A percentile compares a stretch with the other conserved stretches of the same genome.
phyloP scores from a whole-genome alignment of 208 protist genomes.

The Leptomonas pyrrhocoris region DNA sequence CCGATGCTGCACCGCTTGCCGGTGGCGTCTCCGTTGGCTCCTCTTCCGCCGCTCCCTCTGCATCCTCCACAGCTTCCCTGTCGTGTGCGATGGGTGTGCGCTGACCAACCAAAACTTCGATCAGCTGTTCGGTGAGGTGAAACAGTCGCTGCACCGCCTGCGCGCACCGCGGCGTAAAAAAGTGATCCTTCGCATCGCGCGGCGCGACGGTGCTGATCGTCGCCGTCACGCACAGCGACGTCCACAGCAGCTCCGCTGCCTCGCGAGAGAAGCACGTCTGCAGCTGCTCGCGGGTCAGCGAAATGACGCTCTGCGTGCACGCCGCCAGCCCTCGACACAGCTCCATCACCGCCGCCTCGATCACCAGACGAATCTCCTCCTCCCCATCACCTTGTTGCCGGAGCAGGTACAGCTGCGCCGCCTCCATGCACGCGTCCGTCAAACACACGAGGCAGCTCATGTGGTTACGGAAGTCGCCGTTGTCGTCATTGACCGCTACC shows the following conservation, averaged over 20 bases:
- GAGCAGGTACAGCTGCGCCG: conserved; percentile 33
- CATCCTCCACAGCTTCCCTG: neutral
- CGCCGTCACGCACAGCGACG: conserved; percentile 44
- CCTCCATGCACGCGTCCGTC: conserved; percentile 48
- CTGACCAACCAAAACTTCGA: neutral
- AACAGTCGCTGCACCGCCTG: conserved; percentile 21
- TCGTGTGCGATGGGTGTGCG: too few relatives aligned
- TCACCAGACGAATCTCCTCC: conserved; percentile 56
- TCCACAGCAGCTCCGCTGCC: conserved; percentile 52
- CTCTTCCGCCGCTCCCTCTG: neutral
- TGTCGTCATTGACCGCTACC: conserved; percentile 5
- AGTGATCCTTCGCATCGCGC: conserved; percentile 44
- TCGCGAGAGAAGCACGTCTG: conserved; percentile 32
- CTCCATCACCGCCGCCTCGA: conserved; percentile 37
- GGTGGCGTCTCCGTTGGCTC: neutral
- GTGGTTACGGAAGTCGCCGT: conserved; percentile 30
- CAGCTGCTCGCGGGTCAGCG: conserved; percentile 25
- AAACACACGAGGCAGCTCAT: conserved; percentile 41
- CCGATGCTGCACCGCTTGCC: neutral
- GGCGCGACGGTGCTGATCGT: conserved; percentile 40
- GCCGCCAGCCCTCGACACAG: conserved; percentile 41
- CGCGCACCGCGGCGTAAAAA: conserved; percentile 45
- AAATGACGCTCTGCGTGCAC: conserved; percentile 36
- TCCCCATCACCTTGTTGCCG: conserved; percentile 54
- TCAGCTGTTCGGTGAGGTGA: conserved; percentile 10